These are phyloP conservation scores for Leptoxyphium fumago DNA, from an alignment of 2,329 filamentous ascomycete genomes.

Conservation along the genomic window DNA sequence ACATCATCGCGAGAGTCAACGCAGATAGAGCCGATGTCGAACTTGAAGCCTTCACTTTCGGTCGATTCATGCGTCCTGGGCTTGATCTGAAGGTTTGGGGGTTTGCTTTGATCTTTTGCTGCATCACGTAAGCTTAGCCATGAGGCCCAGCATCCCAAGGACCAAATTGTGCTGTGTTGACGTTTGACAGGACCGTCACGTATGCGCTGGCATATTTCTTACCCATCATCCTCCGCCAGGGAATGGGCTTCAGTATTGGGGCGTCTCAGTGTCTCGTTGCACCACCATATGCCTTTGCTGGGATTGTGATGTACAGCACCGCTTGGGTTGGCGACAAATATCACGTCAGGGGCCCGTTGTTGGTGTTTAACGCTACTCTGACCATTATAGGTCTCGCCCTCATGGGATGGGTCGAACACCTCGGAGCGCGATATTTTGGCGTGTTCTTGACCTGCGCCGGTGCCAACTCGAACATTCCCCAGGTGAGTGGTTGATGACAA, in stretches of 20 bases:
- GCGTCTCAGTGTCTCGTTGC: slow-evolving; percentile 56
- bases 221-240: slow-evolving; percentile 52
- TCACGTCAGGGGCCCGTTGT: slow-evolving; percentile 48
- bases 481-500: neutral
- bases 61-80: slow-evolving; percentile 33
- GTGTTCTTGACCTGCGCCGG: slow-evolving; percentile 62
- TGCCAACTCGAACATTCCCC: slow-evolving; percentile 58
- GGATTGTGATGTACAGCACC: slow-evolving; percentile 44
- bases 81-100: slow-evolving; percentile 39
- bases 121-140: slow-evolving; percentile 34
- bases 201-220: slow-evolving; percentile 71
- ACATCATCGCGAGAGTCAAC: slow-evolving; percentile 34
- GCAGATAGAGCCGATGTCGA: slow-evolving; percentile 36
- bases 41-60: slow-evolving; percentile 30
- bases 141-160: no score
- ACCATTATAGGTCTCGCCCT: slow-evolving; percentile 52
- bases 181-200: slow-evolving; percentile 36
- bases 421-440: slow-evolving; percentile 53
- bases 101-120: slow-evolving; percentile 40
- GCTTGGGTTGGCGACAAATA: slow-evolving; percentile 55
- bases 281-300: slow-evolving; percentile 52
- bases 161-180: no score
- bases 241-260: slow-evolving; percentile 50
- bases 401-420: slow-evolving; percentile 49
- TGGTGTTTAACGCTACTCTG: slow-evolving; percentile 50